Percentiles rank a stretch among this genome's conserved stretches.
These are phyloP conservation scores for Hypocreales sp. DNA, from an alignment of 2,329 filamentous ascomycete genomes.

Conservation along the genomic window DNA sequence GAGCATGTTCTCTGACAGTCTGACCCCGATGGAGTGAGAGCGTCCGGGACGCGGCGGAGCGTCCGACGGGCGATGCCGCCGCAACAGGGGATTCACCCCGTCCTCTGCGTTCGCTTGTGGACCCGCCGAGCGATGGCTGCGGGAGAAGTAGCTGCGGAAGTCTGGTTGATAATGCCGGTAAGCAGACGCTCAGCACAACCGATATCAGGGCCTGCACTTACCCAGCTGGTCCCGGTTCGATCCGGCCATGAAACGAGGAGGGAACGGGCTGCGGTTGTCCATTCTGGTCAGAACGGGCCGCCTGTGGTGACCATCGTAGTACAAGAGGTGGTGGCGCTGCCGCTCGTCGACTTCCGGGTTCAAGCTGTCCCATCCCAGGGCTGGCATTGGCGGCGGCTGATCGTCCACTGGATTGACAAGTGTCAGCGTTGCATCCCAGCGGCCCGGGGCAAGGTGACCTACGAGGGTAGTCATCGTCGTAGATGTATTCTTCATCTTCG, in stretches of 20 bases:
- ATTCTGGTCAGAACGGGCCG: constrained; percentile 17
- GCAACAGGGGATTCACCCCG: constrained; percentile 73
- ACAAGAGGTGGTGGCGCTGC: constrained; percentile 28
- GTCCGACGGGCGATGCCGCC: constrained; percentile 38
- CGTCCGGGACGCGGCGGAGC: constrained; percentile 30
- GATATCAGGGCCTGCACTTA: constrained; percentile 12
- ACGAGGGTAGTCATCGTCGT: constrained; percentile 44
- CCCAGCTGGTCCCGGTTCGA: constrained; percentile 38
- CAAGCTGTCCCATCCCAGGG: constrained; percentile 42
- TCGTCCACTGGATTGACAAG: constrained; percentile 2
- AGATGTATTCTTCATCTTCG: constrained; percentile 50
- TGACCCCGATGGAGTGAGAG: constrained; percentile 37
- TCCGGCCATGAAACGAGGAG: constrained; percentile 34
- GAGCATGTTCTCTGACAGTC: constrained; percentile 30
- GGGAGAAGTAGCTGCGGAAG: constrained; percentile 32
- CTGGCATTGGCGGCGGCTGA: constrained; percentile 23
- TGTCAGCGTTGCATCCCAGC: background rate
- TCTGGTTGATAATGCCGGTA: constrained; percentile 14
- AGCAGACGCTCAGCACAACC: background rate
- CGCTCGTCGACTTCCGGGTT: constrained; percentile 32
- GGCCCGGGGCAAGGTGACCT: constrained; percentile 14
- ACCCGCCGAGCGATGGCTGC: constrained; percentile 36
- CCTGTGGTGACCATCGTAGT: constrained; percentile 34
- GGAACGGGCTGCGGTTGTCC: constrained; percentile 42
- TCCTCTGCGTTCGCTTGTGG: constrained; percentile 53